Conservation (phyloP, 768 basidiomycete genomes). For the Suillus plorans region DNA sequence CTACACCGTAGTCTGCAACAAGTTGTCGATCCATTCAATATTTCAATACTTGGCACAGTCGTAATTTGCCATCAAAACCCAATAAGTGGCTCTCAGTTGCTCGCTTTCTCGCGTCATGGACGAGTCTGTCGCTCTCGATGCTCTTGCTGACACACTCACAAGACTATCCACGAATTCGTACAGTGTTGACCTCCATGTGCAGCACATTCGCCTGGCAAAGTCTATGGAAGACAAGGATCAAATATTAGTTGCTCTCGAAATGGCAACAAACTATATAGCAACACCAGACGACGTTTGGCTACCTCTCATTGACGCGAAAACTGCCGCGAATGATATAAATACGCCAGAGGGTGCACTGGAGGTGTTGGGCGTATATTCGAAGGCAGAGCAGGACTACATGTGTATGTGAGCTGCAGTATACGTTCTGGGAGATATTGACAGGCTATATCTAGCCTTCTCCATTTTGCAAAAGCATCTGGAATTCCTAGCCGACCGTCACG, state of each 20-base stretch:
- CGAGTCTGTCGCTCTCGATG: constrained; percentile 61
- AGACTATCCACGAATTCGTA: constrained; percentile 58
- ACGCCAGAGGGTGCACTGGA: constrained; percentile 51
- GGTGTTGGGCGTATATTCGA: constrained; percentile 58
- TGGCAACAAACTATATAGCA: constrained; percentile 61
- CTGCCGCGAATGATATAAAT: constrained; percentile 49
- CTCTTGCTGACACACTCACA: constrained; percentile 58
- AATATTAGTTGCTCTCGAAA: constrained; percentile 59
- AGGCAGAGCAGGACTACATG: constrained; percentile 75
- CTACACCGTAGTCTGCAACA: not conserved
- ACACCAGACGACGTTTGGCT: constrained; percentile 74
- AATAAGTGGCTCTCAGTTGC: not conserved
- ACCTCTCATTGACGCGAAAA: constrained; percentile 60
- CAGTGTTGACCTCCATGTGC: constrained; percentile 60
- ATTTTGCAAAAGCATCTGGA: constrained; percentile 68
- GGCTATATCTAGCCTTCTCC: constrained; percentile 60
- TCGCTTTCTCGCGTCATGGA: constrained; percentile 40
- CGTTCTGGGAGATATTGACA: not conserved
- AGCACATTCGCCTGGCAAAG: constrained; percentile 64
- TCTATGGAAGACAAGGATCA: constrained; percentile 60
- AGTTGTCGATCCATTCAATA: not conserved
- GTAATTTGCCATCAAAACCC: not conserved
- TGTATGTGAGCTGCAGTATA: constrained; percentile 49
- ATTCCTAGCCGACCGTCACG: constrained; percentile 47
- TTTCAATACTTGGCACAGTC: not conserved